Conservation (phyloP, 371 early-diverging fungal species). For the Funneliformis caledonium region DNA sequence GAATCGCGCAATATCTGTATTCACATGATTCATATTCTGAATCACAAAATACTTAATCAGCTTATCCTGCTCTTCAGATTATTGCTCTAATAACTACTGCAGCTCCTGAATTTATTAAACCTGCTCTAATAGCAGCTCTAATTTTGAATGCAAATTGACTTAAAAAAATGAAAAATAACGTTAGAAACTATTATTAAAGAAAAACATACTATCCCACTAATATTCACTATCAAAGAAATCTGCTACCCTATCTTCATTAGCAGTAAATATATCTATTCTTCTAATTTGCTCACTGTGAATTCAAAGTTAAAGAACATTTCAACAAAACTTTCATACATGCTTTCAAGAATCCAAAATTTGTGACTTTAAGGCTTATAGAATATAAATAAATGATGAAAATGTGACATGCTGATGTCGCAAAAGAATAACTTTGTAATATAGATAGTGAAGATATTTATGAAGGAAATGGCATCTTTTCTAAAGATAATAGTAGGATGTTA, state of each 20-base stretch:
- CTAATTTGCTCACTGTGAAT: background rate
- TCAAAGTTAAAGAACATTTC: background rate
- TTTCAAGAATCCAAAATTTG: background rate
- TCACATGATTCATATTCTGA: too few relatives aligned
- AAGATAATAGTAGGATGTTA: conserved; percentile 43
- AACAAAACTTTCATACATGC: conserved; percentile 1
- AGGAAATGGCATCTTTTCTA: background rate
- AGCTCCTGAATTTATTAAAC: too few relatives aligned
- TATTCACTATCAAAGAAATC: background rate
- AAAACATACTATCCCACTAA: too few relatives aligned
- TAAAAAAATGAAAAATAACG: too few relatives aligned
- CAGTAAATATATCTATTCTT: conserved; percentile 26
- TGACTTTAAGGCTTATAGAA: conserved; percentile 32
- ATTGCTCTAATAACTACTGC: too few relatives aligned
- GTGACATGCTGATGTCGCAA: conserved; percentile 51
- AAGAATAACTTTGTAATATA: conserved; percentile 36
- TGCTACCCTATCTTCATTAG: background rate
- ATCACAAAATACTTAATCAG: too few relatives aligned
- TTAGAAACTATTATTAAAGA: too few relatives aligned
- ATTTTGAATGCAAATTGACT: too few relatives aligned
- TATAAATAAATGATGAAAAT: conserved; percentile 47
- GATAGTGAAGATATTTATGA: conserved; percentile 41
- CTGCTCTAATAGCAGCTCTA: too few relatives aligned
- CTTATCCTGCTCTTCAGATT: too few relatives aligned
- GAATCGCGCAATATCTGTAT: too few relatives aligned